Conservation (phyloP, 2,329 filamentous ascomycete genomes). For the Fusarium acutatum region DNA sequence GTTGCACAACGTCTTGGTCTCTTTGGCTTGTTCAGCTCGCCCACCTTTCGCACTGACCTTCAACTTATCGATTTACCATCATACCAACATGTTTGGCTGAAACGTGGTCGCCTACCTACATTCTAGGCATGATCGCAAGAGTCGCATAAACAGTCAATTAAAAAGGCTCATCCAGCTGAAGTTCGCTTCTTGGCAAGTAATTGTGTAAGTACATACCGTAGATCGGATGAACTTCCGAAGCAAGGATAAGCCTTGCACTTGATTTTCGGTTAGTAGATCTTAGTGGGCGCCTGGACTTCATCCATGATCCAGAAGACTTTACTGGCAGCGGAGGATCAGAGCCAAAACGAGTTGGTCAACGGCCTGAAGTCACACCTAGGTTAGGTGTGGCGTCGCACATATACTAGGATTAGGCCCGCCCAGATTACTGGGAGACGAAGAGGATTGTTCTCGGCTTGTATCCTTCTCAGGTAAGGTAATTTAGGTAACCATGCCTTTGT, state of each 20-base stretch:
- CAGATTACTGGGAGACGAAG: slow-evolving; percentile 12
- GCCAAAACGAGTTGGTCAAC: neutral
- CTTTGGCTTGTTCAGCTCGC: slow-evolving; percentile 4
- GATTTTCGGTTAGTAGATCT: slow-evolving; percentile 36
- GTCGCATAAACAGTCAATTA: neutral
- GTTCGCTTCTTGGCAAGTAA: neutral
- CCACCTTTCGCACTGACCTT: slow-evolving; percentile 3
- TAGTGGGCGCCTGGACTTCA: slow-evolving; percentile 19
- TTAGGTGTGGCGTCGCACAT: slow-evolving; percentile 21
- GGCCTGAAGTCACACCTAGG: slow-evolving; percentile 9
- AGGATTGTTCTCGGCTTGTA: slow-evolving; percentile 20
- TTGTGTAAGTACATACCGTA: neutral
- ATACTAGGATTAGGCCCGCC: slow-evolving; percentile 7
- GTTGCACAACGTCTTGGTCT: neutral
- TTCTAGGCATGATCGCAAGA: slow-evolving; percentile 19
- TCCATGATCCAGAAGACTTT: neutral
- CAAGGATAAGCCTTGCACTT: slow-evolving; percentile 7
- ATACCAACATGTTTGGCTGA: neutral
- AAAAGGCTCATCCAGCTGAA: neutral
- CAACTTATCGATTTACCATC: neutral
- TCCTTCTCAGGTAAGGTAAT: neutral
- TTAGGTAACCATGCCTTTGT: neutral
- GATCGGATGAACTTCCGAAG: slow-evolving; percentile 18
- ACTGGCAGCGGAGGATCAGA: slow-evolving; percentile 1
- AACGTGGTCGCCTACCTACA: neutral